Evolutionary conservation across 73 alveolate genomes (phyloP).

Genomic region (Tetrahymena malaccensis): DNA sequence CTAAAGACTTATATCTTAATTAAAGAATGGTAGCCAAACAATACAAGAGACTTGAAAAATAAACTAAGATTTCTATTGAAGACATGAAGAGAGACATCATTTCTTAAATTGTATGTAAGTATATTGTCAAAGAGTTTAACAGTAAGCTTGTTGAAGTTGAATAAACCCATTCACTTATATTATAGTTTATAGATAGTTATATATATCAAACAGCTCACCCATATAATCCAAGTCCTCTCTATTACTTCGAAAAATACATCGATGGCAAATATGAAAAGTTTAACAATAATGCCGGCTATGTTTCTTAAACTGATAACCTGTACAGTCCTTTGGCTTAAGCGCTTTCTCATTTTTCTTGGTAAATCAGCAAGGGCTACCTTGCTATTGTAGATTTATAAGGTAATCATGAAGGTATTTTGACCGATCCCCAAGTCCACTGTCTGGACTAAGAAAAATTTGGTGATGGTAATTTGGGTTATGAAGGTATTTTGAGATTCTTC

Average conservation of each 20-base stretch:
- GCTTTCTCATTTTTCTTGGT: conserved; percentile 50
- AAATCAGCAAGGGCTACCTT: conserved; percentile 39
- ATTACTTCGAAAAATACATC: conserved; percentile 43
- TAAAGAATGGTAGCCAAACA: conserved; percentile 34
- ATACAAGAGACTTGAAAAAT: background rate
- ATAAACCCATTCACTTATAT: background rate
- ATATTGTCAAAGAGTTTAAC: conserved; percentile 4
- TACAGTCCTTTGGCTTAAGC: conserved; percentile 39
- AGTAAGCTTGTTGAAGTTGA: background rate
- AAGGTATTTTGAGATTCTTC: conserved; percentile 50
- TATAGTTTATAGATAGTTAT: conserved; percentile 37
- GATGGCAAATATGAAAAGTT: conserved; percentile 45
- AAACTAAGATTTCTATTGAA: background rate
- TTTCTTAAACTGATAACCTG: background rate
- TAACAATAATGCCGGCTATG: conserved; percentile 54
- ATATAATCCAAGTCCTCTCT: background rate
- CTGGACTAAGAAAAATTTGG: conserved; percentile 41
- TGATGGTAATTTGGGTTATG: conserved; percentile 46
- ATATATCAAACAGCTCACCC: conserved; percentile 31
- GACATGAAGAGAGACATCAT: background rate
- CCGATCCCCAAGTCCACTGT: conserved; percentile 49
- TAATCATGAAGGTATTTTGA: background rate
- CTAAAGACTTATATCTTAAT: conserved; percentile 28
- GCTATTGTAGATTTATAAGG: conserved; percentile 45
- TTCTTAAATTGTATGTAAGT: background rate